These are phyloP conservation scores for Raphanus raphanistrum DNA, from an alignment of 345 rosid species.

Conservation along the genomic window DNA sequence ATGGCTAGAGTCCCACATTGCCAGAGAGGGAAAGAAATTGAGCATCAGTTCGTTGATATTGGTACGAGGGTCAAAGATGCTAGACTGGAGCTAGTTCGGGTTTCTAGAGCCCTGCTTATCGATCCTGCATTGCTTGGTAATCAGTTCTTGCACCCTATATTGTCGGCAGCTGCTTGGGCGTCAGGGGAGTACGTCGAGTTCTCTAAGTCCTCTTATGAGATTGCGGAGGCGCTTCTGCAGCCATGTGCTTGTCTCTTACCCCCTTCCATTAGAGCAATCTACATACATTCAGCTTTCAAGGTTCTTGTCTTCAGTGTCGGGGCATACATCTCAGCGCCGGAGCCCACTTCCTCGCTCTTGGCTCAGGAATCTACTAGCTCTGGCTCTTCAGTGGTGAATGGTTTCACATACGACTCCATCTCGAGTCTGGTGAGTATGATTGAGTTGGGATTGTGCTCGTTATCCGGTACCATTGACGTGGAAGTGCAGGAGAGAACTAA, in stretches of 20 bases:
- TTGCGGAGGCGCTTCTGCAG: conserved; percentile 78
- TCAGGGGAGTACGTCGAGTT: conserved; percentile 86
- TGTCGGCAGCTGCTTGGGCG: conserved; percentile 94
- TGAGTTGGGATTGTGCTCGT: conserved; percentile 56
- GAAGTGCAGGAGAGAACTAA: conserved; percentile 81
- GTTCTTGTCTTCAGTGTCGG: conserved; percentile 54
- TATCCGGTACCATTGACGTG: conserved; percentile 60
- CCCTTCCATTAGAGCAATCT: conserved; percentile 59
- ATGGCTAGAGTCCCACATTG: conserved; percentile 85
- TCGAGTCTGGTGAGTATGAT: conserved; percentile 52
- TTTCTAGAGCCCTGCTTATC: conserved; percentile 72
- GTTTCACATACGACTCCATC: conserved; percentile 50
- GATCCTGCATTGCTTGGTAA: conserved; percentile 98
- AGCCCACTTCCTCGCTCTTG: conserved; percentile 24
- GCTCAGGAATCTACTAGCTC: conserved; percentile 40
- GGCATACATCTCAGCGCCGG: conserved; percentile 44
- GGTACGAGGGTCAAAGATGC: conserved; percentile 90
- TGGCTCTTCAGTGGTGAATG: conserved; percentile 30
- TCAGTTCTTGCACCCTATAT: conserved; percentile 65
- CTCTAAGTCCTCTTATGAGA: conserved; percentile 64
- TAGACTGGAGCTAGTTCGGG: conserved; percentile 72
- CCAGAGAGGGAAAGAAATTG: conserved; percentile 82
- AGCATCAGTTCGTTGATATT: conserved; percentile 81
- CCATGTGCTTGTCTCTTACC: conserved; percentile 87
- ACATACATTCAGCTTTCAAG: conserved; percentile 75